A percentile compares a stretch with the other conserved stretches of the same genome.
Evolutionary conservation across 768 basidiomycete species (phyloP).

Genomic region (Lactarius deliciosus): DNA sequence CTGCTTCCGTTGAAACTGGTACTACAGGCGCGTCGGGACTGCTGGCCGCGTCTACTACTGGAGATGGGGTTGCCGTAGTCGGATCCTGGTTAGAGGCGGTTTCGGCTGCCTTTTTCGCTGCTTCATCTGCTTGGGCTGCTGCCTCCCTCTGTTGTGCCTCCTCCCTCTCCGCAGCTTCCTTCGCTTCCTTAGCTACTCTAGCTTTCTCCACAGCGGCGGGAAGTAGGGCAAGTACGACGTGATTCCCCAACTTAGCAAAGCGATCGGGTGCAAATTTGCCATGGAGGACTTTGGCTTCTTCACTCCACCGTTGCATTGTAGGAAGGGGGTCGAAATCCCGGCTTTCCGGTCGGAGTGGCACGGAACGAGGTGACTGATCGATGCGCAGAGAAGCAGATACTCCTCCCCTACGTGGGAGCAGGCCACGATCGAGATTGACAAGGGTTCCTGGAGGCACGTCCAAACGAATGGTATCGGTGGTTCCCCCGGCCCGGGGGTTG

Average conservation of each 20-base stretch:
- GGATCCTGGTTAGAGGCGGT: conserved; percentile 34
- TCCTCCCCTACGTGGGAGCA: conserved; percentile 46
- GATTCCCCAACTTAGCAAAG: conserved; percentile 63
- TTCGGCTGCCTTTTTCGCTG: conserved; percentile 36
- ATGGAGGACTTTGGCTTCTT: conserved; percentile 81
- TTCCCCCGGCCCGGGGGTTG: conserved; percentile 51
- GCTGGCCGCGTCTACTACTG: conserved; percentile 8
- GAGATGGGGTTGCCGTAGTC: conserved; percentile 22
- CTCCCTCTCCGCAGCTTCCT: conserved; percentile 53
- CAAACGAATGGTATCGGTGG: conserved; percentile 69
- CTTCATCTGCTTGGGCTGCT: conserved; percentile 40
- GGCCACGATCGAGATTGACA: conserved; percentile 57
- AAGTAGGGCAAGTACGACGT: conserved; percentile 69
- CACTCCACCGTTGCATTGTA: conserved; percentile 85
- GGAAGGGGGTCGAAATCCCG: conserved; percentile 76
- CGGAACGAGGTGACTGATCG: conserved; percentile 50
- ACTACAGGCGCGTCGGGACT: conserved; percentile 42
- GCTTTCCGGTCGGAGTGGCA: conserved; percentile 43
- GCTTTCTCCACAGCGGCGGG: conserved; percentile 75
- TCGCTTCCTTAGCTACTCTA: conserved; percentile 41
- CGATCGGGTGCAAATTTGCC: conserved; percentile 72
- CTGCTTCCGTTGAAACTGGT: conserved; percentile 36
- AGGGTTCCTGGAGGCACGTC: conserved; percentile 69
- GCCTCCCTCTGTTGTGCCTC: conserved; percentile 41
- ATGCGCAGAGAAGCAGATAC: conserved; percentile 60